Base-by-base conservation (phyloP, 371 early-diverging fungal species). In the Syncephalastrum racemosum region DNA sequence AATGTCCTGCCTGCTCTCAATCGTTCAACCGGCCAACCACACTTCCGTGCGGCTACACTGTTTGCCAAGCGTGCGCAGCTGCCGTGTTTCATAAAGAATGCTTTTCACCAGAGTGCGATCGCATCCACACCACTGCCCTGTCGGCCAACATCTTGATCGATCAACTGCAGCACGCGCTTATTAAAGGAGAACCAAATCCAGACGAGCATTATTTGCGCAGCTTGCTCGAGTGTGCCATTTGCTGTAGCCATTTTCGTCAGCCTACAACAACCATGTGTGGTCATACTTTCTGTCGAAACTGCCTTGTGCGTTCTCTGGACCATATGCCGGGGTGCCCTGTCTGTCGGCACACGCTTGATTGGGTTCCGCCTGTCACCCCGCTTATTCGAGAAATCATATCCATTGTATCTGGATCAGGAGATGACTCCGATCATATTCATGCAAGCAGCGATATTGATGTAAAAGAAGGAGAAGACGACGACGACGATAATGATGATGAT, bases 241-340 rank as follows among this genome's bases (percentile, higher is more conserved):
- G 91, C 63, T 79, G 71, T 50, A 60, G 63, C 13, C 61, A 80
- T 13, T 68, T 88, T 40, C 67, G 66, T 18, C 70, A 80, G 15
- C 87, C 91, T 0, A 60, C 87, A 19, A 88, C 87, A 0, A 74
- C 81, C 23, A 72, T 73, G 3, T 90, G 91, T 58, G 91, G 91
- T 1, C 91, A 90, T 61, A 81, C 86, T 0, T 80, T 84, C 55
- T 90, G 91, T 65, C 73, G 70, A 27, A 48, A 64, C 8, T 90
- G 91, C 53, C 62, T 89, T 0, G 47, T 65, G 2, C 70, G 74
- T 14, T 70, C 71, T 0, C 23, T 70, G 1, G 74, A 73, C 39
- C 68, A 73, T 46, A 65, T 61, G 42, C 59, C 60, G 14, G 27
- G 18, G 2, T 73, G 74, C 46, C 71, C 74, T 1, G 59, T 68